Conservation (phyloP, 2,329 filamentous ascomycete species). For the Alternaria hordeiaustralica region DNA sequence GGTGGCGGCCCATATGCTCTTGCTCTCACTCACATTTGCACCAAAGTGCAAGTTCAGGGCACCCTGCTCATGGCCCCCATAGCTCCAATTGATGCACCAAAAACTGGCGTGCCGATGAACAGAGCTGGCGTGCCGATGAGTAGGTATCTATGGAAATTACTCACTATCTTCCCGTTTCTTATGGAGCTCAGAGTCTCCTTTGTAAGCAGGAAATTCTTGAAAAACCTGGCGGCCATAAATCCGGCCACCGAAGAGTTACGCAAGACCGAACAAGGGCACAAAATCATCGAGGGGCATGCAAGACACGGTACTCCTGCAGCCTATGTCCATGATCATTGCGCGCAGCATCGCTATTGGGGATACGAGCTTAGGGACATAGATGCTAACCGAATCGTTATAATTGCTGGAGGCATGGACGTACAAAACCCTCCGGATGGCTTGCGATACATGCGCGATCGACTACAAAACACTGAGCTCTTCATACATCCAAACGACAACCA, state of each 20-base stretch:
- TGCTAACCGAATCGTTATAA: not conserved
- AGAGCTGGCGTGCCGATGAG: not conserved
- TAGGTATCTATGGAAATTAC: not conserved
- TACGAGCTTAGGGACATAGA: not conserved
- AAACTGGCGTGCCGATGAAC: not conserved
- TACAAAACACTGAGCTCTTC: not conserved
- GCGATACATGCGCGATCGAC: not conserved
- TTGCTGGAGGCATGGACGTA: not conserved
- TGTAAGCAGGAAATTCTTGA: not conserved
- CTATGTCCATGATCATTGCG: not conserved
- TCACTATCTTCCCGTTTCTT: not conserved
- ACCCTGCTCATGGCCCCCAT: not conserved
- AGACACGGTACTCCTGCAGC: not conserved
- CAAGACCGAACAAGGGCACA: not conserved
- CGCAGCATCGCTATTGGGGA: not conserved
- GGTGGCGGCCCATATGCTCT: not conserved
- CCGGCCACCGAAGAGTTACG: not conserved
- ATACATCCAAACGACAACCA: not conserved
- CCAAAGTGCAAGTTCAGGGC: not conserved
- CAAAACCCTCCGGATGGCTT: not conserved
- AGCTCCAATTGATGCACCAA: not conserved
- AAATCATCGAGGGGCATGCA: not conserved
- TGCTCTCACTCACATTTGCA: not conserved
- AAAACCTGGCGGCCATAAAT: not conserved
- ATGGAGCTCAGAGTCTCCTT: not conserved